Evolutionary conservation across 192 early-diverging fungal species (phyloP).

Genomic region (Umbelopsis vinacea): DNA sequence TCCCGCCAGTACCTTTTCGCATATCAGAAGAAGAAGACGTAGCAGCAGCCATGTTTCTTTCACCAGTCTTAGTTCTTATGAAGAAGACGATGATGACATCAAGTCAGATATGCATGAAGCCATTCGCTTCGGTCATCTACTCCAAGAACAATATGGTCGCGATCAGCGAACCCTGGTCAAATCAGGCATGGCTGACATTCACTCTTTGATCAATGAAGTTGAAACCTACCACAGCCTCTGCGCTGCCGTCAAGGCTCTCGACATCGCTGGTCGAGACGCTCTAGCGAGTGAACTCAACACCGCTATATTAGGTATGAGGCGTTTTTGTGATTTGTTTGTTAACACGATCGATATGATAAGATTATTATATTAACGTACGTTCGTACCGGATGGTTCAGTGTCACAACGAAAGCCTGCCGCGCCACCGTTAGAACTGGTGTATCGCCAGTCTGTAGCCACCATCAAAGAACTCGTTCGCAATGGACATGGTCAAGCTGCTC

Average conservation of each 20-base stretch:
- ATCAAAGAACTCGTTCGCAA: conserved; percentile 41
- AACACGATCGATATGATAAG: conserved; percentile 11
- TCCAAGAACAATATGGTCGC: conserved; percentile 60
- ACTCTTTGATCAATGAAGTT: conserved; percentile 74
- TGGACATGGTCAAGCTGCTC: conserved; percentile 43
- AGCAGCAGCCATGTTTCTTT: conserved; percentile 9
- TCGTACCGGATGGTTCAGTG: not conserved
- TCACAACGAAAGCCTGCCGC: conserved; percentile 19
- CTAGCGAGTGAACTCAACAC: conserved; percentile 71
- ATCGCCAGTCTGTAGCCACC: conserved; percentile 40
- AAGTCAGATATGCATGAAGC: conserved; percentile 34
- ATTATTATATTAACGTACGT: not conserved
- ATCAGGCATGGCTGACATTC: conserved; percentile 55
- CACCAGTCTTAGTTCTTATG: conserved; percentile 8
- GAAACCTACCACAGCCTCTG: conserved; percentile 51
- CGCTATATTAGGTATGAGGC: conserved; percentile 61
- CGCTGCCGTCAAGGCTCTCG: conserved; percentile 55
- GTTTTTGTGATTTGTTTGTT: not conserved
- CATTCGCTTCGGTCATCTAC: conserved; percentile 53
- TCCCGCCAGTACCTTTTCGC: not conserved
- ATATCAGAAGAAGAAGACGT: conserved; percentile 13
- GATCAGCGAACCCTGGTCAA: conserved; percentile 20
- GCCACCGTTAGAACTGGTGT: conserved; percentile 48
- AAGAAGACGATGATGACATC: conserved; percentile 31
- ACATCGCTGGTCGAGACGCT: conserved; percentile 54